Evolutionary conservation across 352 stramenopile genomes (phyloP), one percentile per base, ranked within the genome.

Genomic region (Phytophthora uliginosa): DNA sequence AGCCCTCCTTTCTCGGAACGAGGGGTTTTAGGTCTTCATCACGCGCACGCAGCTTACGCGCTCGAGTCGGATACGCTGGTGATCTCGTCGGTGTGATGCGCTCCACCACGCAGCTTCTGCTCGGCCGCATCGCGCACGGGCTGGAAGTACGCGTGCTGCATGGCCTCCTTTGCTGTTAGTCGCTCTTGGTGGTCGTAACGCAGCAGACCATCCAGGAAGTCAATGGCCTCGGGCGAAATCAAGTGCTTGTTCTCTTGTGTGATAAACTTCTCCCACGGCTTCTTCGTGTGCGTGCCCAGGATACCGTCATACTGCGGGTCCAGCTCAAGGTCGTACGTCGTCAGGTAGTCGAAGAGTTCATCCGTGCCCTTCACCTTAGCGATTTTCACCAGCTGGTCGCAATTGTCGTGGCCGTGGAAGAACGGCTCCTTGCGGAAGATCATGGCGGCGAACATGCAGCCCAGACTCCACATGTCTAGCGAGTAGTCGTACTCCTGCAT

Each of bases 401-500:
- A 99, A 79, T 99, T 99, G 76, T 99, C 98, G 65, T 99, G 96
- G 45, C 98, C 98, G 76, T 99, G 97, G 84, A 99, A 99, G 77
- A 99, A 99, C 7, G 98, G 98, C 76, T 99, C 98, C 79, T 99
- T 99, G 70, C 97, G 90, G 85, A 99, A 99, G 76, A 99, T 99
- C 98, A 99, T 99, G n/a, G 96, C 95, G n/a, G 97, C 97, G 77
- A 99, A 98, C 95, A 99, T 99, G 70, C 98, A 99, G 20, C 98
- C 98, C 13, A 99, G 82, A 60, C 88, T 97, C 97, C 98, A 99
- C 98, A 99, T 99, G 79, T 99, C 98, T 50, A 99, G 89, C 48
- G 97, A 98, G 84, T 99, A 99, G 86, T 99, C 98, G 78, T 99
- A 99, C 76, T 99, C 98, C 74, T 99, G 98, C 79, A 99, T 95